Conservation (phyloP, 2,329 filamentous ascomycete species). For the Aureobasidium melanogenum region DNA sequence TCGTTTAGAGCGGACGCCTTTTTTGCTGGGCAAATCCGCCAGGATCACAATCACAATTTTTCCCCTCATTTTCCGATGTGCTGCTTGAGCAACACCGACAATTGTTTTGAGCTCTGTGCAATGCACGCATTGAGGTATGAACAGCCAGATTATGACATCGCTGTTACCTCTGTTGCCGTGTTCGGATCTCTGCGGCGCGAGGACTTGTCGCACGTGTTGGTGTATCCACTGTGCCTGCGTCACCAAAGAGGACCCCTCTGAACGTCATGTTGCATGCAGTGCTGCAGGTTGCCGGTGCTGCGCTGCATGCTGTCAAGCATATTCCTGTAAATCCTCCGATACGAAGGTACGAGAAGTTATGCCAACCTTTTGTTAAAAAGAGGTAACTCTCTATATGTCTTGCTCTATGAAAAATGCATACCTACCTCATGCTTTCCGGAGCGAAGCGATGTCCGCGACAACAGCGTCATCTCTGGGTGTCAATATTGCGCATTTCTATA, state of each 20-base stretch:
- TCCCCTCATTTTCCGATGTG: background rate
- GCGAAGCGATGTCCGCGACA: too few species aligned
- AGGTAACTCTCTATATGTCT: too few species aligned
- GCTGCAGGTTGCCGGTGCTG: too few species aligned
- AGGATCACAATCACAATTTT: background rate
- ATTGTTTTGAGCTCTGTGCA: background rate
- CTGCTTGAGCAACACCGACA: background rate
- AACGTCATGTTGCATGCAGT: background rate
- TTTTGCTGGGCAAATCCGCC: background rate
- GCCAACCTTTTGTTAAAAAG: too few species aligned
- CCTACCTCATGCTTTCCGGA: too few species aligned
- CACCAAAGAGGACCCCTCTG: background rate
- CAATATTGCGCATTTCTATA: too few species aligned
- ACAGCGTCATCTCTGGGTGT: too few species aligned
- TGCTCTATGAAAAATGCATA: too few species aligned
- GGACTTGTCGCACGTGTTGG: background rate
- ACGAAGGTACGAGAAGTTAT: too few species aligned
- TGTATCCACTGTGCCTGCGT: background rate
- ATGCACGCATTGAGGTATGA: background rate
- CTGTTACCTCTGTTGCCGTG: background rate
- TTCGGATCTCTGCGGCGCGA: background rate
- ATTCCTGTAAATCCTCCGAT: too few species aligned
- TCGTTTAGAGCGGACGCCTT: background rate
- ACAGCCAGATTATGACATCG: background rate
- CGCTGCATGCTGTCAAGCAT: too few species aligned